Evolutionary conservation across 441 rosid species (phyloP).

Genomic region (Mallotus japonicus): DNA sequence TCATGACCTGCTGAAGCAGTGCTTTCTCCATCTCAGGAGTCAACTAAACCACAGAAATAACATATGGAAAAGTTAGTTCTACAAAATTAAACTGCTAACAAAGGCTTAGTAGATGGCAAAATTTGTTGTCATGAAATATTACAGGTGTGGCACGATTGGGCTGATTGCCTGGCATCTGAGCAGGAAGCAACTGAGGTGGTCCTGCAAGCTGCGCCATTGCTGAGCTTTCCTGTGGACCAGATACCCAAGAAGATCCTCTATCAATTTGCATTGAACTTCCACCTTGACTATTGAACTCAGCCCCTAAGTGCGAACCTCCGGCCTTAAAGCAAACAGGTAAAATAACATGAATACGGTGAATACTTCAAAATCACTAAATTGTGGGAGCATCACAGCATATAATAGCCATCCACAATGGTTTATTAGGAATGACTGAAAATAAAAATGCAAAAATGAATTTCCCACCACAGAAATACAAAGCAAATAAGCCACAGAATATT

Average conservation of each 20-base stretch:
- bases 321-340: constrained; percentile 37
- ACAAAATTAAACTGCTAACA: neutral
- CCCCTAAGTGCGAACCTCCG: constrained; percentile 60
- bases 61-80: constrained; percentile 10
- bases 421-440: neutral
- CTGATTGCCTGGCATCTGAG: constrained; percentile 62
- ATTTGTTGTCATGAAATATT: constrained; percentile 18
- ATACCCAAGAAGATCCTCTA: constrained; percentile 77
- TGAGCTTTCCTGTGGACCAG: constrained; percentile 57
- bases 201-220: constrained; percentile 51
- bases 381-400: neutral
- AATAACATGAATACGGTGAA: neutral
- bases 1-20: constrained; percentile 92
- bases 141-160: constrained; percentile 58
- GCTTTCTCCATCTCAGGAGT: constrained; percentile 95
- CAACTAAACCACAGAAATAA: constrained; percentile 45
- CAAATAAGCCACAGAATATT: neutral
- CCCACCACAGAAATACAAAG: neutral
- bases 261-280: constrained; percentile 63
- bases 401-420: neutral
- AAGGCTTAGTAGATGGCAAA: neutral
- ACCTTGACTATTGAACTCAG: constrained; percentile 58
- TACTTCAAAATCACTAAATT: neutral
- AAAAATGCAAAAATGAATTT: neutral
- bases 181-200: constrained; percentile 42